These are phyloP conservation scores for Metschnikowia peoriensis DNA, from an alignment of 805 yeast genomes.

Conservation along the genomic window DNA sequence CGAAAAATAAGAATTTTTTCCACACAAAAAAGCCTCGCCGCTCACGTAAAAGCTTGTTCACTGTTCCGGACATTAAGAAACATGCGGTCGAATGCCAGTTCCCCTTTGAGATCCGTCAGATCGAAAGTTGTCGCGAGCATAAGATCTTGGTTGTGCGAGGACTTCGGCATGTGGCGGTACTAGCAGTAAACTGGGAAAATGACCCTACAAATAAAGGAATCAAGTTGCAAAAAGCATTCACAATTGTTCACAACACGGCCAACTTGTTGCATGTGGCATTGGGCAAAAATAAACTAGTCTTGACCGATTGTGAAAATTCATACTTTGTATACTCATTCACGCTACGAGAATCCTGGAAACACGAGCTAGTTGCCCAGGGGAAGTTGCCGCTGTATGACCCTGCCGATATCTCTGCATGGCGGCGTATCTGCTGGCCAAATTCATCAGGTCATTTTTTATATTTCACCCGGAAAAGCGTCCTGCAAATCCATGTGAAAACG, in stretches of 20 bases:
- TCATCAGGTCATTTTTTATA: constrained; percentile 1
- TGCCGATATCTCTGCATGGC: constrained; percentile 12
- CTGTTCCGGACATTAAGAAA: constrained; percentile 2
- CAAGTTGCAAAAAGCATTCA: constrained; percentile 3
- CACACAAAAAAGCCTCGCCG: neutral
- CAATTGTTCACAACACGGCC: neutral
- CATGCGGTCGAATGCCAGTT: constrained; percentile 3
- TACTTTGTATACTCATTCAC: constrained; percentile 4
- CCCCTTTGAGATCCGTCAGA: constrained; percentile 12
- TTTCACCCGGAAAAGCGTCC: constrained; percentile 12
- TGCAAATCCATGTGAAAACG: neutral
- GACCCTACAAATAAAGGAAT: constrained; percentile 10
- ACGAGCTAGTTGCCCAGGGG: neutral
- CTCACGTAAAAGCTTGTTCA: constrained; percentile 9
- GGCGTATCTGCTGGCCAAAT: constrained; percentile 12
- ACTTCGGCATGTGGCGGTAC: constrained; percentile 4
- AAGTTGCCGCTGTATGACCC: constrained; percentile 8
- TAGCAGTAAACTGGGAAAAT: constrained; percentile 12
- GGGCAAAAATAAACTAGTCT: constrained; percentile 2
- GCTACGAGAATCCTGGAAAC: constrained; percentile 6
- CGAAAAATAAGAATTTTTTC: constrained; percentile 10
- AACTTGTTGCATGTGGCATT: constrained; percentile 7
- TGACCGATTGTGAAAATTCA: constrained; percentile 5
- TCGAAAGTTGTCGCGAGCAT: constrained; percentile 3
- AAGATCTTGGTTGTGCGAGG: constrained; percentile 15